Evolutionary conservation across 164 flowering plant genomes (phyloP).

Genomic region (Berberis thunbergii): DNA sequence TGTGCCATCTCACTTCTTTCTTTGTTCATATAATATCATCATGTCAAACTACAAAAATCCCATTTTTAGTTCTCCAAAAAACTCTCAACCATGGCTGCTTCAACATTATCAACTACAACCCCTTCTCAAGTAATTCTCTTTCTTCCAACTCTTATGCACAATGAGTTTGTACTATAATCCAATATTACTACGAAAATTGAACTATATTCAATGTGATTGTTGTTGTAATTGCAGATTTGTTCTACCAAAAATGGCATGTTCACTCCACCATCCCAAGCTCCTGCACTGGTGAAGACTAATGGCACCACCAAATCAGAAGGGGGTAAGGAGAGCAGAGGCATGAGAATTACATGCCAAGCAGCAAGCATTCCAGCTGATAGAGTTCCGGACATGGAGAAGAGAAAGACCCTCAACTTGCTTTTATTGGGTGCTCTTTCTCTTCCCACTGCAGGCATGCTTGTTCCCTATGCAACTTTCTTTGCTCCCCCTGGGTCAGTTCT

Average conservation of each 20-base stretch:
- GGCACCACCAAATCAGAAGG: conserved; percentile 14
- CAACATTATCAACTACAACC: conserved; percentile 32
- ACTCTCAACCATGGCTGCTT: conserved; percentile 31
- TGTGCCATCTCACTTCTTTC: not conserved
- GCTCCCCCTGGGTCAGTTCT: conserved; percentile 76
- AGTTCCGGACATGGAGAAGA: conserved; percentile 86
- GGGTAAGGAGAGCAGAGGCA: conserved; percentile 21
- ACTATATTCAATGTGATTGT: not conserved
- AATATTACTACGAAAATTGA: not conserved
- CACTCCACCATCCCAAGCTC: conserved; percentile 29
- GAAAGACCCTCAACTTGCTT: conserved; percentile 75
- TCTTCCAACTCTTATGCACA: not conserved
- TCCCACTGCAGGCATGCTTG: conserved; percentile 61
- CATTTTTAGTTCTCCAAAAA: conserved; percentile 3
- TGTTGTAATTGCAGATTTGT: conserved; percentile 31
- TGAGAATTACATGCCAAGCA: conserved; percentile 62
- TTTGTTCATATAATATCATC: not conserved
- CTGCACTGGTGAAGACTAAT: conserved; percentile 19
- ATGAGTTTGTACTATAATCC: not conserved
- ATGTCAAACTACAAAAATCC: not conserved
- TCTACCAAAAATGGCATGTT: conserved; percentile 54
- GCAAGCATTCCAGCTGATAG: conserved; percentile 64
- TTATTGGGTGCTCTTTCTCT: conserved; percentile 72
- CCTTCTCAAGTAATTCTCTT: conserved; percentile 30
- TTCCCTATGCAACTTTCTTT: conserved; percentile 68